These are phyloP conservation scores for Russula griseocarnosa DNA, from an alignment of 768 basidiomycete genomes.

Conservation along the genomic window DNA sequence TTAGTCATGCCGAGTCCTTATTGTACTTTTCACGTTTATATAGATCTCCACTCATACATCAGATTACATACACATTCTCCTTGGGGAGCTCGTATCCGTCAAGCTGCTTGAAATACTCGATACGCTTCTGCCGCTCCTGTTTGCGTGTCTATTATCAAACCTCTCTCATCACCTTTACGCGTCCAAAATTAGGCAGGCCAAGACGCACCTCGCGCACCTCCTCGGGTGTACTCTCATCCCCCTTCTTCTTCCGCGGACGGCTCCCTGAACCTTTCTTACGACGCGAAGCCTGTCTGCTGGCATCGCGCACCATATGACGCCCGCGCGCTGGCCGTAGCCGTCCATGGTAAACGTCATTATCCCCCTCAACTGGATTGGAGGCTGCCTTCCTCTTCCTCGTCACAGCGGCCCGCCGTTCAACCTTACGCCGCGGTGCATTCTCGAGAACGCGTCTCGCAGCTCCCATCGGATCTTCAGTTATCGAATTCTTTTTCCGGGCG, in stretches of 20 bases:
- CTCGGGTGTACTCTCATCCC: conserved; percentile 28
- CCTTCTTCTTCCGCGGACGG: conserved; percentile 21
- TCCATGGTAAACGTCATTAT: neutral
- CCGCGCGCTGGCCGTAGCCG: conserved; percentile 1
- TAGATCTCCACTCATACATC: conserved; percentile 15
- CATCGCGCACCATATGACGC: neutral
- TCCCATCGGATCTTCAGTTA: conserved; percentile 9
- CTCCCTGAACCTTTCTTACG: conserved; percentile 7
- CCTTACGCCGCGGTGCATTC: conserved; percentile 15
- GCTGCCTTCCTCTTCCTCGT: conserved; percentile 3
- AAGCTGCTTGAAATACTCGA: conserved; percentile 29
- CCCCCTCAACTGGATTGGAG: neutral
- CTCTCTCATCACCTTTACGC: neutral
- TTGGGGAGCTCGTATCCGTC: conserved; percentile 25
- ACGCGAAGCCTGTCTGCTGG: neutral
- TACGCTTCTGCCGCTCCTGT: conserved; percentile 21
- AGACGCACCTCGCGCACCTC: conserved; percentile 26
- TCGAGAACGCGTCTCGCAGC: conserved; percentile 19
- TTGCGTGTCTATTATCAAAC: conserved; percentile 18
- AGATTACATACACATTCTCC: conserved; percentile 29
- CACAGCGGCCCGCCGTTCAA: neutral
- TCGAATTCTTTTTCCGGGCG: conserved; percentile 36
- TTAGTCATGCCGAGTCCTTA: neutral
- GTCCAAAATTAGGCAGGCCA: neutral
- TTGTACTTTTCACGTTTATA: too few relatives aligned